Conservation (phyloP, 2,329 filamentous ascomycete species). For the Epichloe aotearoae region DNA sequence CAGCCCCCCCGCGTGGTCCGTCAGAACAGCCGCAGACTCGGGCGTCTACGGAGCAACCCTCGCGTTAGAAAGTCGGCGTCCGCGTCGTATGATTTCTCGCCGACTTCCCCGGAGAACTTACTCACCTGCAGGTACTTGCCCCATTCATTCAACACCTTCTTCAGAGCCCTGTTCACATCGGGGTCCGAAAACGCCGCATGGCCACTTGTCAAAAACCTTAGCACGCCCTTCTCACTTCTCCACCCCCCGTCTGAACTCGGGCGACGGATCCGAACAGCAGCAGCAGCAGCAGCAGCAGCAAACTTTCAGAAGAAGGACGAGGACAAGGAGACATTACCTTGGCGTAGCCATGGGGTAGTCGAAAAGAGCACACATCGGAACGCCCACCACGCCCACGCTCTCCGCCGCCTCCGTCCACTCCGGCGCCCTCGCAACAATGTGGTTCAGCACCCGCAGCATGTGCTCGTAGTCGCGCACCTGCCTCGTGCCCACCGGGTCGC, state of each 20-base stretch:
- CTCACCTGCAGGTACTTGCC: slow-evolving; percentile 36
- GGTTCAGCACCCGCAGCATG: slow-evolving; percentile 53
- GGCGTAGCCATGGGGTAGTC: slow-evolving; percentile 44
- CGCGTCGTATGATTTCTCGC: background rate
- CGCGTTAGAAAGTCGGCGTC: background rate
- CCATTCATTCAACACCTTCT: slow-evolving; percentile 44
- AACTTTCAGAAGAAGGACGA: background rate
- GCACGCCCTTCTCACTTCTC: background rate
- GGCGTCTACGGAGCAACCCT: slow-evolving; percentile 29
- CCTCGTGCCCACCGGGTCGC: slow-evolving; percentile 46
- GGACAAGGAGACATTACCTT: slow-evolving; percentile 18
- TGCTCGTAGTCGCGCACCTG: slow-evolving; percentile 54
- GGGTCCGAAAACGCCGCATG: slow-evolving; percentile 42
- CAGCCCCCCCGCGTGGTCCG: slow-evolving; percentile 37
- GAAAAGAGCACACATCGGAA: slow-evolving; percentile 40
- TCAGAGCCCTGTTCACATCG: slow-evolving; percentile 39
- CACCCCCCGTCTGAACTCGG: too few relatives aligned
- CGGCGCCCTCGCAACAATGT: slow-evolving; percentile 37
- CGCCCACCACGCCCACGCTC: slow-evolving; percentile 37
- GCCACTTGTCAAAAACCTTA: slow-evolving; percentile 19
- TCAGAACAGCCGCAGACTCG: slow-evolving; percentile 39
- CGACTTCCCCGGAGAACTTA: background rate
- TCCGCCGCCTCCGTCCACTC: slow-evolving; percentile 40
- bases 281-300: too few relatives aligned
- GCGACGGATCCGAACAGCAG: too few relatives aligned